Evolutionary conservation across 805 yeast genomes (phyloP).

Genomic region (Maudiozyma barnettii): DNA sequence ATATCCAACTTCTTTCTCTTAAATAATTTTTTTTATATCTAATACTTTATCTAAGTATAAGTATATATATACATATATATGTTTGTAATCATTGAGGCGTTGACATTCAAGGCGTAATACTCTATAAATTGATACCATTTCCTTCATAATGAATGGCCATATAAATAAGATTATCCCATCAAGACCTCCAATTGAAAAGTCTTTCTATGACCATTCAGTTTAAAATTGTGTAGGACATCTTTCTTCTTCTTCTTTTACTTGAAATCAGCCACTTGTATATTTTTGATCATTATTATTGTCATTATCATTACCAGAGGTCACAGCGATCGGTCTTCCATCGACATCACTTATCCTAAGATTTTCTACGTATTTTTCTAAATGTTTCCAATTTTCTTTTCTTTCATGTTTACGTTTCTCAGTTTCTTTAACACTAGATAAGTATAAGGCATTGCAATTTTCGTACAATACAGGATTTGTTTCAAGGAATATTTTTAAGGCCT

Average conservation of each 20-base stretch:
- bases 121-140: neutral
- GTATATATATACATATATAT: neutral
- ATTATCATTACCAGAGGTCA: neutral
- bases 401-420: slow-evolving; percentile 54
- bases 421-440: slow-evolving; percentile 70
- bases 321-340: neutral
- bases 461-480: slow-evolving; percentile 86
- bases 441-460: slow-evolving; percentile 84
- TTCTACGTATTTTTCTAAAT: slow-evolving; percentile 52
- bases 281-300: neutral
- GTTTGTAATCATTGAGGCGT: neutral
- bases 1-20: no score
- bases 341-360: slow-evolving; percentile 15
- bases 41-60: neutral
- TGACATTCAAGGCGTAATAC: neutral
- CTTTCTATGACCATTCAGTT: no score
- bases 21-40: neutral
- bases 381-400: slow-evolving; percentile 61
- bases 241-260: neutral
- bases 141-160: neutral
- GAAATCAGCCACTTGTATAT: neutral
- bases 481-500: slow-evolving; percentile 83
- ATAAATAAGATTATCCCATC: neutral
- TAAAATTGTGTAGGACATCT: no score
- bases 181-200: neutral